A percentile compares a stretch with the other conserved stretches of the same genome.
Conservation (phyloP, 768 basidiomycete genomes). For the Dioszegia crocea region DNA sequence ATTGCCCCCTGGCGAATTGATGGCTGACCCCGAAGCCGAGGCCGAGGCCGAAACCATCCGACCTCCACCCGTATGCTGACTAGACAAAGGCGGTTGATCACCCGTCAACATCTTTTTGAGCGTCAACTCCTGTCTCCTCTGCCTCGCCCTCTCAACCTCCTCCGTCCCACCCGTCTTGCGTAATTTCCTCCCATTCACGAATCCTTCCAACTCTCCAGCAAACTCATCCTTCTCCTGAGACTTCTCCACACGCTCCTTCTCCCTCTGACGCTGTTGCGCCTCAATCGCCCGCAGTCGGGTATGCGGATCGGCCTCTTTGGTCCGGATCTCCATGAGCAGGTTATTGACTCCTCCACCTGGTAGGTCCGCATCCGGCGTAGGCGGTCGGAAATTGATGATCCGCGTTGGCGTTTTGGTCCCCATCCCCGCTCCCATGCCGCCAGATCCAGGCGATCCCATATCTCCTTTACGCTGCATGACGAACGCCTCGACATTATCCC, state of each 20-base stretch:
- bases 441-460: slow-evolving; percentile 40
- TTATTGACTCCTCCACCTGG: slow-evolving; percentile 62
- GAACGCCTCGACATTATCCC: slow-evolving; percentile 80
- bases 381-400: slow-evolving; percentile 66
- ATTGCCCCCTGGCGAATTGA: background rate
- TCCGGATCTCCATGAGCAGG: slow-evolving; percentile 75
- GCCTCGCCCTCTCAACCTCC: slow-evolving; percentile 80
- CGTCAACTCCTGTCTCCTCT: slow-evolving; percentile 75
- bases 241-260: slow-evolving; percentile 65
- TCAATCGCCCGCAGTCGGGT: slow-evolving; percentile 87
- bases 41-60: background rate
- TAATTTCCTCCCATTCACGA: slow-evolving; percentile 80
- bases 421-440: background rate
- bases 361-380: slow-evolving; percentile 62
- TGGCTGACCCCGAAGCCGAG: background rate
- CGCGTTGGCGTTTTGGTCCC: slow-evolving; percentile 33
- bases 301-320: slow-evolving; percentile 74
- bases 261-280: slow-evolving; percentile 72
- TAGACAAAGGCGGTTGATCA: slow-evolving; percentile 11
- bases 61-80: slow-evolving; percentile 1
- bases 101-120: slow-evolving; percentile 78
- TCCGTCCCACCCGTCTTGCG: slow-evolving; percentile 94
- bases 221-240: slow-evolving; percentile 59
- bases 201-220: slow-evolving; percentile 74
- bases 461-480: slow-evolving; percentile 51